phyloP scores from a whole-genome alignment of 306 rosid genomes.

The Echinosophora koreensis region DNA sequence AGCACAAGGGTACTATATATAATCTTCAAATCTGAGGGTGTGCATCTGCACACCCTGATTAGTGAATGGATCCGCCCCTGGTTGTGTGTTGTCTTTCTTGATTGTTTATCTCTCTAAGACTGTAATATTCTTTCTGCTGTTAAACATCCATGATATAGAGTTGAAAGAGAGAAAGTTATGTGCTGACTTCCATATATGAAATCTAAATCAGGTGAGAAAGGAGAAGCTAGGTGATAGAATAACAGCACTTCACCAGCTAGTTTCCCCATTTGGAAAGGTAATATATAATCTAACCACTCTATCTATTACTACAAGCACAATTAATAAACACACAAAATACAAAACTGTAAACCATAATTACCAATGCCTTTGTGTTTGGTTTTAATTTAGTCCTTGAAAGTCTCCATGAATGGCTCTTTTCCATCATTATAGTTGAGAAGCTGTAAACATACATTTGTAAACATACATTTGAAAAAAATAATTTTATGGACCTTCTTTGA shows the following conservation, averaged over 20 bases:
- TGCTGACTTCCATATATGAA: constrained; percentile 8
- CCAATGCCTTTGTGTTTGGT: constrained; percentile 11
- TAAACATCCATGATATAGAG: neutral
- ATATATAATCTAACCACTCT: constrained; percentile 1
- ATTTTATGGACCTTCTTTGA: too few relatives aligned
- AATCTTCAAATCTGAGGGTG: too few relatives aligned
- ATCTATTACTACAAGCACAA: constrained; percentile 3
- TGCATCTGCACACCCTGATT: too few relatives aligned
- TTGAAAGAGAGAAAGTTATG: constrained; percentile 9
- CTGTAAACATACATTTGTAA: too few relatives aligned
- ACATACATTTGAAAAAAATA: too few relatives aligned
- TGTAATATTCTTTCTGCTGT: constrained; percentile 45
- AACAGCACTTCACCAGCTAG: constrained; percentile 87
- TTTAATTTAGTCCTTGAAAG: neutral
- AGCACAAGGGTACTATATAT: too few relatives aligned
- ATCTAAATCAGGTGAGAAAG: constrained; percentile 75
- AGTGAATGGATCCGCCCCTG: neutral
- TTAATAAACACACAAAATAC: neutral
- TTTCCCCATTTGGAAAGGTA: constrained; percentile 96
- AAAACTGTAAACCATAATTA: constrained; percentile 11
- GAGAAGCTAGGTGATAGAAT: constrained; percentile 93
- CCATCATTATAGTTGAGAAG: neutral
- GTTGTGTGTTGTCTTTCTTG: constrained; percentile 44
- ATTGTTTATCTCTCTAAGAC: constrained; percentile 42
- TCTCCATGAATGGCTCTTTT: constrained; percentile 4